Conservation (phyloP, 2,329 filamentous ascomycete genomes). For the Stagonosporopsis chrysanthemi region DNA sequence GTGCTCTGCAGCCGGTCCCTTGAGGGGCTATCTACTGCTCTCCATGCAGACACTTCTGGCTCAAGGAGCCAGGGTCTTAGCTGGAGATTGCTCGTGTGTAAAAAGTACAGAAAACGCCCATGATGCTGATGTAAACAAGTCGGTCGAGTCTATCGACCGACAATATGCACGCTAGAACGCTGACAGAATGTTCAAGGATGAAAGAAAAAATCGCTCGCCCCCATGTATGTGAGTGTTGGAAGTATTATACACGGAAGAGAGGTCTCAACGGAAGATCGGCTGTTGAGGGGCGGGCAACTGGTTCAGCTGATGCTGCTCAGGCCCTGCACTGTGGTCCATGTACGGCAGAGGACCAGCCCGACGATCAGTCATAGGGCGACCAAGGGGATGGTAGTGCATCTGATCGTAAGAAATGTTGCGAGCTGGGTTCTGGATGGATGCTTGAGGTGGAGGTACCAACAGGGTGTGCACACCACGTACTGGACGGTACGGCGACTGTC, state of each 20-base stretch:
- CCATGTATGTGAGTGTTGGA: conserved; percentile 20
- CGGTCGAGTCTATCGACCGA: conserved; percentile 27
- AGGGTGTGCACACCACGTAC: conserved; percentile 89
- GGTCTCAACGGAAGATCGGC: conserved; percentile 43
- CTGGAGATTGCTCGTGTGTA: not conserved
- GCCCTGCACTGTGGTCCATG: conserved; percentile 51
- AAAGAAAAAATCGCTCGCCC: conserved; percentile 19
- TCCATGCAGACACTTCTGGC: not conserved
- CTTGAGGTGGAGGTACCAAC: conserved; percentile 84
- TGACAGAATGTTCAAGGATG: conserved; percentile 27
- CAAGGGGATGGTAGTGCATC: conserved; percentile 61
- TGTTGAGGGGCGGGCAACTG: conserved; percentile 49
- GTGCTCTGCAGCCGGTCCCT: conserved; percentile 3
- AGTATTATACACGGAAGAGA: conserved; percentile 7
- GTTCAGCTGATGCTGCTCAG: conserved; percentile 49
- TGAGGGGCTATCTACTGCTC: conserved; percentile 8
- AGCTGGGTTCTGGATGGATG: conserved; percentile 70
- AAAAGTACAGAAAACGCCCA: conserved; percentile 30
- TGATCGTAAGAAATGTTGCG: conserved; percentile 55
- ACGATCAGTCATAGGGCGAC: conserved; percentile 55
- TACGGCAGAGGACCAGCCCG: conserved; percentile 56
- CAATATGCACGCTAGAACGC: conserved; percentile 50
- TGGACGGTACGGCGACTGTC: conserved; percentile 90
- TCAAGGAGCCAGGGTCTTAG: not conserved
- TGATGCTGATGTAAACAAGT: conserved; percentile 25